Evolutionary conservation across 331 rosid genomes (phyloP).

Genomic region (Pyracantha coccinea): DNA sequence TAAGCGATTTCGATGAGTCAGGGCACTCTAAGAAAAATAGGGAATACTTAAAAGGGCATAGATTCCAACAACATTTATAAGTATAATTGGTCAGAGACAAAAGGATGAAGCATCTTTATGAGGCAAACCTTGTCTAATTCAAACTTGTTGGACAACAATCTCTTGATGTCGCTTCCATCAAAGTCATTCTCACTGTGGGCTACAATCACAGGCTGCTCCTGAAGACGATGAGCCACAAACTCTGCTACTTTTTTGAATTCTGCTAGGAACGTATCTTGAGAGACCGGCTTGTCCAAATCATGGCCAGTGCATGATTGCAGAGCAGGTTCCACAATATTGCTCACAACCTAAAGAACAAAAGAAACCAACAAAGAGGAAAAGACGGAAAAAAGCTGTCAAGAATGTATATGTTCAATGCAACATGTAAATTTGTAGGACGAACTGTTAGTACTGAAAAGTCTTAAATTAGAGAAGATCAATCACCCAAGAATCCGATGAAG

Average conservation of each 20-base stretch:
- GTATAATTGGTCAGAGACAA: background rate
- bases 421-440: background rate
- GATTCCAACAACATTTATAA: background rate
- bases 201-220: conserved; percentile 79
- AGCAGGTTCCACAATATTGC: conserved; percentile 72
- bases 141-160: conserved; percentile 76
- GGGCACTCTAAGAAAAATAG: background rate
- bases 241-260: conserved; percentile 75
- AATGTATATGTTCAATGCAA: background rate
- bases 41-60: background rate
- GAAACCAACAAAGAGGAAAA: background rate
- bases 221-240: conserved; percentile 48
- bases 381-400: background rate
- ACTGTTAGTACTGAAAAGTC: background rate
- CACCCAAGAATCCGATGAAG: conserved; percentile 91
- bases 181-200: conserved; percentile 75
- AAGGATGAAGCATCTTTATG: background rate
- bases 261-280: conserved; percentile 57
- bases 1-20: background rate
- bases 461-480: background rate
- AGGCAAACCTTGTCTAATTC: conserved; percentile 78
- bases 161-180: conserved; percentile 71
- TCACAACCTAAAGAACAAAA: conserved; percentile 43
- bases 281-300: conserved; percentile 40
- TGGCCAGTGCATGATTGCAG: conserved; percentile 34